Evolutionary conservation across 78 protist species (phyloP), one percentile per base, ranked within the genome.

Genomic region (Acrasis kona): DNA sequence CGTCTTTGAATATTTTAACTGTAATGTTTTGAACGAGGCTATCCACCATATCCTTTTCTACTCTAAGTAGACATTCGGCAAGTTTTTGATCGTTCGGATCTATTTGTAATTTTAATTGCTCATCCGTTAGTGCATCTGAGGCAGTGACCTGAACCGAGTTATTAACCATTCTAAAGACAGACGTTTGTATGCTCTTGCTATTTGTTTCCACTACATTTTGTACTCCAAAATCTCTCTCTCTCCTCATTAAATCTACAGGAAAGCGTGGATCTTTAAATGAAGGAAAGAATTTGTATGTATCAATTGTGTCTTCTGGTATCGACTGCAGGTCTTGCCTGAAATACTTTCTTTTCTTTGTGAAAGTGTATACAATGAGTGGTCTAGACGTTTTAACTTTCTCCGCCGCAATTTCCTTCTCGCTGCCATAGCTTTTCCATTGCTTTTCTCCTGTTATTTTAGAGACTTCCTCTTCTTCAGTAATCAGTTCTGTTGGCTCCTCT

Each of bases 361-460:
- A 39, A 57, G 71, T 76, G 70, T n/a, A 65, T 5, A 29, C 5
- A 4, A n/a, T 31, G 3, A 61, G 40, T 27, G 79, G 70, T 19
- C 79, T 41, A 4, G 67, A 19, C 39, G 3, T n/a, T 39, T 66
- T 2, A 29, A 77, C 39, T 19, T 39, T 76, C 72, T 76, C 80
- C 9, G 4, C 80, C 35, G 1, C 10, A n/a, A 76, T 76, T 61
- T 76, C 80, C 41, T 32, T 2, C 29, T 76, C 80, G 7, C 74
- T 41, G 8, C 73, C 73, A 3, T 41, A 50, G 42, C 65, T 41
- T 3, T 5, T 6, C 73, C 73, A 69, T 5, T 19, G 28, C 69
- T 65, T 65, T 6, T 65, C 6, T n/a, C n/a, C n/a, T n/a, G n/a
- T n/a, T n/a, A n/a, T n/a, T n/a, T n/a, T n/a, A n/a, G n/a, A n/a